Conservation (phyloP, 495 filamentous ascomycete species). For the Platismatia glauca region DNA sequence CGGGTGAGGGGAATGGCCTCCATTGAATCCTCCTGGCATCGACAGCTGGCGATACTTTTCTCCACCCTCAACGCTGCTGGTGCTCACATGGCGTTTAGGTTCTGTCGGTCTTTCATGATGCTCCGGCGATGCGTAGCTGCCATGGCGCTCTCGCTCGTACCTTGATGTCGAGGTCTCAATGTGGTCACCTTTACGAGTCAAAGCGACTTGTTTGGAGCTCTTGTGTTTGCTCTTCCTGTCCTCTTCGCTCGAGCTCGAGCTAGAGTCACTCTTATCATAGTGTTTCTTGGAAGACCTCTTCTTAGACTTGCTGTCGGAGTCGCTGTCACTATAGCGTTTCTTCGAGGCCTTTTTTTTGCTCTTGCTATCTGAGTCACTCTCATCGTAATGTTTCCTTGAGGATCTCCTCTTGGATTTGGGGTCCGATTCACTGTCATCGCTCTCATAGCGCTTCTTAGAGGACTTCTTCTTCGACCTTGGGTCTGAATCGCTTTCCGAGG, state of each 20-base stretch:
- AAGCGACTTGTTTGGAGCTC: conserved; percentile 6
- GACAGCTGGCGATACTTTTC: conserved; percentile 26
- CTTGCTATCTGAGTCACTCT: conserved; percentile 23
- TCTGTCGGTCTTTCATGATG: conserved; percentile 41
- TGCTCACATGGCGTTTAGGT: conserved; percentile 19
- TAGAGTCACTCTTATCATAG: conserved; percentile 19
- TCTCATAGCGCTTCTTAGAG: conserved; percentile 24
- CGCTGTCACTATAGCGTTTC: conserved; percentile 25
- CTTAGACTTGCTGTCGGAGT: conserved; percentile 15
- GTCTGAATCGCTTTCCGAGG: conserved; percentile 22
- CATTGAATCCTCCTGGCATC: conserved; percentile 27
- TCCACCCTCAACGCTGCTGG: conserved; percentile 19
- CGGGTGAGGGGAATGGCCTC: conserved; percentile 19
- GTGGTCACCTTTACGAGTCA: conserved; percentile 20
- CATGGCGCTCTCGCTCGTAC: conserved; percentile 35
- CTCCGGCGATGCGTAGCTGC: conserved; percentile 36
- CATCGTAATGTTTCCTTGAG: conserved; percentile 12
- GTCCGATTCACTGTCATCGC: conserved; percentile 21
- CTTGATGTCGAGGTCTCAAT: conserved; percentile 25
- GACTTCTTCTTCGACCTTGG: conserved; percentile 23
- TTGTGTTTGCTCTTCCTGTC: conserved; percentile 19
- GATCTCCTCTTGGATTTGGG: conserved; percentile 10
- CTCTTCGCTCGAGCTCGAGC: conserved; percentile 23
- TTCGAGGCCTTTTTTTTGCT: conserved; percentile 20
- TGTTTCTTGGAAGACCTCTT: conserved; percentile 21